These are phyloP conservation scores for Saprolegnia parasitica DNA, from an alignment of 352 stramenopile species.

Conservation along the genomic window DNA sequence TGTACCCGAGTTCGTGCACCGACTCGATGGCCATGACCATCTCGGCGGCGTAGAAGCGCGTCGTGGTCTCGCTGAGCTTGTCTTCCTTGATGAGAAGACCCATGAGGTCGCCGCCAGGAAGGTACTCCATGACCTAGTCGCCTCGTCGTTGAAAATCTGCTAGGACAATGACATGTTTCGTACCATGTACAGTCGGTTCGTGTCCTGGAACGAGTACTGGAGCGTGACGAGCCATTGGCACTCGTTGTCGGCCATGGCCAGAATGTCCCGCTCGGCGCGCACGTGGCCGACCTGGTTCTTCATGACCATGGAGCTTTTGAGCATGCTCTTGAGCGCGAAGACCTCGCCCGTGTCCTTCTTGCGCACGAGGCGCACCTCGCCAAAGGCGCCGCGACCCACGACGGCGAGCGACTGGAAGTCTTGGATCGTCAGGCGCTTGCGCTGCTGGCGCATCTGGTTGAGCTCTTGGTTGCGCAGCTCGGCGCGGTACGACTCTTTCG, in stretches of 20 bases:
- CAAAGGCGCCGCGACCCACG: slow-evolving; percentile 98
- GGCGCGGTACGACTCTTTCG: slow-evolving; percentile 77
- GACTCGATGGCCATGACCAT: slow-evolving; percentile 97
- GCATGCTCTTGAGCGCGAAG: slow-evolving; percentile 90
- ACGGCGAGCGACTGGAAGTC: slow-evolving; percentile 97
- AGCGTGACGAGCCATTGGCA: slow-evolving; percentile 97
- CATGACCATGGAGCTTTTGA: slow-evolving; percentile 87
- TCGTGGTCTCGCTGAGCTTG: slow-evolving; percentile 84
- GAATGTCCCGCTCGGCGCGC: slow-evolving; percentile 95
- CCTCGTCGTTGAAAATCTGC: slow-evolving; percentile 3
- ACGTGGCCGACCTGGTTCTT: slow-evolving; percentile 96
- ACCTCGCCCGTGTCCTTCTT: slow-evolving; percentile 81
- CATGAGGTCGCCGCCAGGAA: slow-evolving; percentile 99
- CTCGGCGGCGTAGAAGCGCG: slow-evolving; percentile 97
- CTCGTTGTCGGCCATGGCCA: slow-evolving; percentile 90
- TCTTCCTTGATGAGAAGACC: slow-evolving; percentile 98
- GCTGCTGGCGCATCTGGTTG: slow-evolving; percentile 72
- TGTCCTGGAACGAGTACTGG: slow-evolving; percentile 97
- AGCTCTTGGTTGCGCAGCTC: slow-evolving; percentile 71
- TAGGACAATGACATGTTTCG: slow-evolving; percentile 30
- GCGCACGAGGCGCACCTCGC: slow-evolving; percentile 91
- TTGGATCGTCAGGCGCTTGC: slow-evolving; percentile 70
- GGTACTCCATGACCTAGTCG: slow-evolving; percentile 96
- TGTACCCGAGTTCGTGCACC: slow-evolving; percentile 98
- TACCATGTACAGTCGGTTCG: slow-evolving; percentile 30